Percentiles rank a stretch among this genome's conserved stretches.
Conservation (phyloP, 495 filamentous ascomycete genomes). For the Filosporella fistucella region DNA sequence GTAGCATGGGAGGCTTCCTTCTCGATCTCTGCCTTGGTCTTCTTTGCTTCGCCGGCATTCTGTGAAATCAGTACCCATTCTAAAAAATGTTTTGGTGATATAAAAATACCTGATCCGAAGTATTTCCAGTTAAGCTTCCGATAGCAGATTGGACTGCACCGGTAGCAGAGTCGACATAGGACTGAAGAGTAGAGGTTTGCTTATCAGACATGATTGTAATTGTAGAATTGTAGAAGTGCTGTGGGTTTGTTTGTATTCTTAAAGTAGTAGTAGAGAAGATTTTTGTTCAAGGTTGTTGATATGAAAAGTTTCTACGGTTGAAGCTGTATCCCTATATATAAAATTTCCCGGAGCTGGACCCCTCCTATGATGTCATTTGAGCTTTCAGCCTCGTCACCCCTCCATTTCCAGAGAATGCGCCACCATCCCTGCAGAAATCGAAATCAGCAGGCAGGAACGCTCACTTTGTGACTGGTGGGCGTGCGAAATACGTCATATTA, state of each 20-base stretch:
- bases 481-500: no score
- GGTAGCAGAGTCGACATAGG: conserved; percentile 73
- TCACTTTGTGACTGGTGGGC: no score
- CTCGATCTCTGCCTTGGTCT: conserved; percentile 57
- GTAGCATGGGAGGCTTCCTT: conserved; percentile 68
- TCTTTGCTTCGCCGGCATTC: conserved; percentile 50
- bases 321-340: no score
- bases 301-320: not conserved
- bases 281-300: not conserved
- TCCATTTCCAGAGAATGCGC: no score
- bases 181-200: conserved; percentile 74
- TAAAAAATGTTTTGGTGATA: no score
- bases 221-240: no score
- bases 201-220: conserved; percentile 55
- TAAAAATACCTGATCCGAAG: conserved; percentile 59
- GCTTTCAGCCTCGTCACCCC: no score
- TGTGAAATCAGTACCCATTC: conserved; percentile 3
- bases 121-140: conserved; percentile 71
- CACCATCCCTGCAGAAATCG: no score
- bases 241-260: conserved; percentile 5
- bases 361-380: no score
- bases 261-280: not conserved
- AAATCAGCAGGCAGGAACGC: no score
- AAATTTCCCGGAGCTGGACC: no score
- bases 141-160: conserved; percentile 68